Conservation (phyloP, 148 eudicot genomes). For the Chenopodium album region DNA sequence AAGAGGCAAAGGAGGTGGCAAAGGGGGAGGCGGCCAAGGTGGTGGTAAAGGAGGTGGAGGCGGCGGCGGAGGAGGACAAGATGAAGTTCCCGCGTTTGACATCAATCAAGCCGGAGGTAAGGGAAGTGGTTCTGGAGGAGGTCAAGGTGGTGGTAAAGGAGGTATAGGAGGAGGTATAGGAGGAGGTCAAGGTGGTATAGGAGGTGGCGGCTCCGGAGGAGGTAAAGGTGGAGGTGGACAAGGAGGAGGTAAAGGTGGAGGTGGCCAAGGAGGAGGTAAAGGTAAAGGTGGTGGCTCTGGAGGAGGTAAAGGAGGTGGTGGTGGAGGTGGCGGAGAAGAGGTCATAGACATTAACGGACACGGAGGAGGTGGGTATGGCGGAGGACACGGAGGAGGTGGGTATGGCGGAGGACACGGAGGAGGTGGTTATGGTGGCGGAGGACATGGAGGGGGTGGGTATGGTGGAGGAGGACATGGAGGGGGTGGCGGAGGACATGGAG, state of each 20-base stretch:
- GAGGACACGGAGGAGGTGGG: too few relatives aligned
- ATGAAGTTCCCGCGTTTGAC: too few relatives aligned
- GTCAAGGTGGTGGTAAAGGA: not conserved
- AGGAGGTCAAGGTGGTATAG: not conserved
- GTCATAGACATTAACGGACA: too few relatives aligned
- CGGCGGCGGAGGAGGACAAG: not conserved
- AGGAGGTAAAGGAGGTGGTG: slow-evolving; percentile 16
- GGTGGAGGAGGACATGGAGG: too few relatives aligned
- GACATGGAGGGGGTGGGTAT: too few relatives aligned
- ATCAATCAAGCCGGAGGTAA: not conserved
- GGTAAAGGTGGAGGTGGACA: not conserved
- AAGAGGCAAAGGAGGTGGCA: not conserved
- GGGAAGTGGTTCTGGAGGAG: slow-evolving; percentile 4
- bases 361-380: too few relatives aligned
- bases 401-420: too few relatives aligned
- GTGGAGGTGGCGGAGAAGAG: too few relatives aligned
- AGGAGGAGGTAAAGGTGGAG: slow-evolving; percentile 18
- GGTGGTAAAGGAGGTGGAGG: not conserved
- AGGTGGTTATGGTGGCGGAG: too few relatives aligned
- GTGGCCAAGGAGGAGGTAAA: slow-evolving; percentile 13
- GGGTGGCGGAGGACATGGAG: too few relatives aligned
- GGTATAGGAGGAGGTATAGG: too few relatives aligned
- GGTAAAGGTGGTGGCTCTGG: slow-evolving; percentile 15
- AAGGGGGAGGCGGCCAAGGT: not conserved
- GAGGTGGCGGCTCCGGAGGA: not conserved